These are phyloP conservation scores for Malassezia globosa DNA, from an alignment of 1,284 basidiomycete genomes.

Conservation along the genomic window DNA sequence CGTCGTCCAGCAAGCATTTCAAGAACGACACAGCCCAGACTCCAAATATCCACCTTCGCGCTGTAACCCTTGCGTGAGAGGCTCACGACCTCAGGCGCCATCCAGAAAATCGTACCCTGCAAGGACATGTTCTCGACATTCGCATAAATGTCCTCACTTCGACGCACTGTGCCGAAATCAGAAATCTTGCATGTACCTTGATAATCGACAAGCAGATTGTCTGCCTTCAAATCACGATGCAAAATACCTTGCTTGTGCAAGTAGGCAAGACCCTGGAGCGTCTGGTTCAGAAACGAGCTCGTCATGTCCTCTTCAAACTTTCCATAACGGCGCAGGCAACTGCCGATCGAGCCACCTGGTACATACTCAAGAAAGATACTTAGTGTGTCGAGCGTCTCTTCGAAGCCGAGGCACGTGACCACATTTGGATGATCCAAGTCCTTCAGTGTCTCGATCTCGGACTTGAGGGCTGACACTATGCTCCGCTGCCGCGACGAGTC, in stretches of 20 bases:
- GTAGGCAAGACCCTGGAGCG: constrained; percentile 81
- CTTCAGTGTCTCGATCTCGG: constrained; percentile 84
- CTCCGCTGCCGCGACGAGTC: constrained; percentile 71
- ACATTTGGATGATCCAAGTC: constrained; percentile 95
- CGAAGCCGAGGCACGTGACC: constrained; percentile 82
- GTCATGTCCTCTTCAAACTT: constrained; percentile 85
- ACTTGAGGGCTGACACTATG: constrained; percentile 79
- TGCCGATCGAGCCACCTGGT: constrained; percentile 92
- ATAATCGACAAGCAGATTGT: constrained; percentile 92
- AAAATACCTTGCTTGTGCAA: constrained; percentile 82
- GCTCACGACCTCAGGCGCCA: constrained; percentile 92
- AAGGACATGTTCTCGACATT: constrained; percentile 64
- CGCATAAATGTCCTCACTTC: constrained; percentile 62
- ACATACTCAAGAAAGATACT: constrained; percentile 75
- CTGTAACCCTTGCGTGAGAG: constrained; percentile 70
- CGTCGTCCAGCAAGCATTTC: constrained; percentile 95
- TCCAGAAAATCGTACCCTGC: constrained; percentile 96
- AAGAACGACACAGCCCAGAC: constrained; percentile 86
- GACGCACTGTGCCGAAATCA: constrained; percentile 61
- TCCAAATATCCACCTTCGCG: constrained; percentile 97
- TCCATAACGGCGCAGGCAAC: constrained; percentile 79
- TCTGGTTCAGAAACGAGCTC: constrained; percentile 84
- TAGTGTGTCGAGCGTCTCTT: constrained; percentile 75
- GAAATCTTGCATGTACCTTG: constrained; percentile 92
- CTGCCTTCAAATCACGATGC: constrained; percentile 92